Base-by-base conservation (phyloP, 257 asterid species). In the Capsicum pubescens region DNA sequence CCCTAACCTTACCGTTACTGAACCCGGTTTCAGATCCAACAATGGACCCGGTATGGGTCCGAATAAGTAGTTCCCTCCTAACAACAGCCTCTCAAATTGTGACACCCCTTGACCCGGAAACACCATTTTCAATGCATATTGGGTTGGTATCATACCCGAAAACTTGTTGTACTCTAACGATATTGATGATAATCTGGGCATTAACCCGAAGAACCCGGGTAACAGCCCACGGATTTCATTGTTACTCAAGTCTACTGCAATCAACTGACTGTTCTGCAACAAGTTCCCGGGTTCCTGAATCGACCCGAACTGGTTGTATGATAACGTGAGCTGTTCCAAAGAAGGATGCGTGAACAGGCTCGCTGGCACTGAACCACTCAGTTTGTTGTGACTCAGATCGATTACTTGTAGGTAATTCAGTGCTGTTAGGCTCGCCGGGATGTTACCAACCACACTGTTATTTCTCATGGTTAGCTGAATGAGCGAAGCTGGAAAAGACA, bases 11-110 rank as follows among this genome's bases (percentile, higher is more conserved):
- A 95, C 83, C 44, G 84, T 90, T 0, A 95, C 91, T 83, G 97
- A 90, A 87, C 91, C 97, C 93, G 97, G 91, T 88, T 94, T 88
- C 67, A 94, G 90, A 7, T 82, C 91, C 89, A 94, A 8, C 36
- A 94, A 91, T 44, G 89, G 91, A 82, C 93, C 89, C 88, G 99
- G 99, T 0, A 95, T 92, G 8, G 98, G 91, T 83, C 99, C 99
- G 84, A 81, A 87, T 52, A 95, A 21, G 36, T 92, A 95, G 69
- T 95, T 95, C 85, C 99, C 99, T 1, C 97, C 98, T 50, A 95
- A 84, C 66, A 95, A 58, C 0, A 95, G 91, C 90, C 99, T 89
- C 94, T 89, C 90, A 1, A 94, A 87, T 63, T 83, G 97, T 0
- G 93, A 85, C 12, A 78, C 44, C 6, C 88, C 93, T 87, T 84